Percentiles rank a stretch among this genome's conserved stretches.
Evolutionary conservation across 495 filamentous ascomycete species (phyloP).

Genomic region (Elasticomyces elasticus): DNA sequence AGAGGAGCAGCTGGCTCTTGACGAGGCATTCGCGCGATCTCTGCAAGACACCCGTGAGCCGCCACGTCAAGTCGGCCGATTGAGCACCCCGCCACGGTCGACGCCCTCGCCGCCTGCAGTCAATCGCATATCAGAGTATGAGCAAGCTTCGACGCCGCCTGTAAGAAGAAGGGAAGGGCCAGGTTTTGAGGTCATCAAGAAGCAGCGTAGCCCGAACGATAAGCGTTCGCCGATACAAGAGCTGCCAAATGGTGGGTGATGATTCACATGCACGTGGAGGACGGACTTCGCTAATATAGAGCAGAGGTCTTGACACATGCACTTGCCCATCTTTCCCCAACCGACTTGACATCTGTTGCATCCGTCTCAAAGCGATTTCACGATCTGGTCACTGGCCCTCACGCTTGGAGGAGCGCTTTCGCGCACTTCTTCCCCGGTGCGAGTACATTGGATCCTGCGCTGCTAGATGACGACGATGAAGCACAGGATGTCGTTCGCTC

Average conservation of each 20-base stretch:
- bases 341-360: conserved; percentile 64
- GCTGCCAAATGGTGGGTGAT: conserved; percentile 69
- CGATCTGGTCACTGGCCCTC: conserved; percentile 69
- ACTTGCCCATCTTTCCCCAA: conserved; percentile 75
- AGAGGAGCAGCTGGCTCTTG: conserved; percentile 17
- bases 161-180: conserved; percentile 39
- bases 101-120: conserved; percentile 38
- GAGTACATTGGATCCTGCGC: conserved; percentile 32
- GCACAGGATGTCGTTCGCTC: conserved; percentile 37
- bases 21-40: conserved; percentile 12
- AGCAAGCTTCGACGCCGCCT: conserved; percentile 42
- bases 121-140: conserved; percentile 64
- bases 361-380: conserved; percentile 81
- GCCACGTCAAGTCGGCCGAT: conserved; percentile 17
- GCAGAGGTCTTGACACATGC: conserved; percentile 85
- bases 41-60: conserved; percentile 4
- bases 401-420: conserved; percentile 86
- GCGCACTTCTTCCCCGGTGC: conserved; percentile 76
- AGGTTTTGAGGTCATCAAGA: conserved; percentile 55
- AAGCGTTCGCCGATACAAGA: conserved; percentile 41
- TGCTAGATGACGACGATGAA: conserved; percentile 35
- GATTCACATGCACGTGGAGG: conserved; percentile 1
- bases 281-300: conserved; percentile 3
- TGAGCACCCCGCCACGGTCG: conserved; percentile 21
- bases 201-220: conserved; percentile 39